A percentile compares a stretch with the other conserved stretches of the same genome.
phyloP scores from a whole-genome alignment of 805 yeast species.

The Kodamaea leandrae region DNA sequence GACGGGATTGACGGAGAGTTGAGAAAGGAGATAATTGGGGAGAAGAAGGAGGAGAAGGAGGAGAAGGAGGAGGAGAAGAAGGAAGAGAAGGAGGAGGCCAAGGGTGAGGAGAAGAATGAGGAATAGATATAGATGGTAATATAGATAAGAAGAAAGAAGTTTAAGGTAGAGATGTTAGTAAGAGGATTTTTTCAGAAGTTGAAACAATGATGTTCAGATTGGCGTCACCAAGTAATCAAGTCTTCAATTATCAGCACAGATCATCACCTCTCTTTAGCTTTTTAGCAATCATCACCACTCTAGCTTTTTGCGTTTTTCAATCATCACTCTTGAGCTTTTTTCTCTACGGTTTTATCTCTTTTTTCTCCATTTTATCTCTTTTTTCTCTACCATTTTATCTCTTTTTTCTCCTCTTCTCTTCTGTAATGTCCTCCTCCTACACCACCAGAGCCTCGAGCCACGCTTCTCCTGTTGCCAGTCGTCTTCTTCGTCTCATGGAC shows the following conservation, averaged over 20 bases:
- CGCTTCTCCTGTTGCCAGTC: conserved; percentile 74
- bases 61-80: conserved; percentile 5
- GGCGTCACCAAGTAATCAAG: no score
- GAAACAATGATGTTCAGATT: no score
- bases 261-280: no score
- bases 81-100: conserved; percentile 1
- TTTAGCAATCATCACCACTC: no score
- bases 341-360: no score
- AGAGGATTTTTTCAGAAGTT: no score
- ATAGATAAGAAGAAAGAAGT: no score
- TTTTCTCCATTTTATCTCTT: not conserved
- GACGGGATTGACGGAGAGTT: conserved; percentile 29
- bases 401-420: not conserved
- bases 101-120: conserved; percentile 2
- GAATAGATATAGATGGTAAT: no score
- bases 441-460: conserved; percentile 68
- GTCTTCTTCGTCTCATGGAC: conserved; percentile 72
- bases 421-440: conserved; percentile 47
- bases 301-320: no score
- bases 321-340: no score
- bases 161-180: no score
- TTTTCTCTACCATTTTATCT: not conserved
- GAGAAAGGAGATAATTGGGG: conserved; percentile 17
- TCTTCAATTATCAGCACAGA: no score
- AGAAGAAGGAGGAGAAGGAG: not conserved